Evolutionary conservation across 495 filamentous ascomycete species (phyloP), one percentile per base, ranked within the genome.

Genomic region (Aspergillus homomorphus): DNA sequence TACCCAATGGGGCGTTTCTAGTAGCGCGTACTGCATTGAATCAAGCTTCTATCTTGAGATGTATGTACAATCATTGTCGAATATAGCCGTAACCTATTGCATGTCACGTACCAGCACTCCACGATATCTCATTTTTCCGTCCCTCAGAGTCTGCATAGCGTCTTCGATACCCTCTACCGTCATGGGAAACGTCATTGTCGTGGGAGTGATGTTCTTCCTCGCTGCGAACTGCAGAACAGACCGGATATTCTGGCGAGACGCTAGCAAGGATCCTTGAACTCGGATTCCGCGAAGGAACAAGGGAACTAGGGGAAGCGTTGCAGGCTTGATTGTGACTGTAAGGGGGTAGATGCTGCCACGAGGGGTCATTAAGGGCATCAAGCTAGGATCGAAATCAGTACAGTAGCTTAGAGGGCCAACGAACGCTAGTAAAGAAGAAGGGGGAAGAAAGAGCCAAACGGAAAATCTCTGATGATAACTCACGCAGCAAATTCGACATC

Each of bases 201-300:
- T 69, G 14, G 81, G 80, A 58, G 70, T 70, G 60, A 84, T 79
- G 1, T 70, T 50, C 58, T 82, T 73, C 24, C 56, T 62, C 6
- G 76, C 75, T 4, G 78, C 76, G 56, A 84, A 84, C 8, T 75
- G 71, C 6, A 84, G 65, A 75, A 82, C 80, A 19, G 73, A 58
- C 48, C 63, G 60, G 55, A 77, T 71, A 15, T 66, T 55, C 41
- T 70, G 54, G 1, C 77, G 62, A 1, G 72, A 51, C 1, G 76
- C 80, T 22, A 81, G 73, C 1, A 81, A 16, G 14, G 71, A 74
- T 7, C 79, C 81, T 53, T 84, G 82, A 50, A 85, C 65, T 4
- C 60, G 67, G 42, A 83, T 59, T 14, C 77, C 81, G 0, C 64
- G 60, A 7, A 61, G 4, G 26, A 84, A 45, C n/a, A 85, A 50